phyloP scores from a whole-genome alignment of 257 asterid genomes.

The Solanum paucissectum region DNA sequence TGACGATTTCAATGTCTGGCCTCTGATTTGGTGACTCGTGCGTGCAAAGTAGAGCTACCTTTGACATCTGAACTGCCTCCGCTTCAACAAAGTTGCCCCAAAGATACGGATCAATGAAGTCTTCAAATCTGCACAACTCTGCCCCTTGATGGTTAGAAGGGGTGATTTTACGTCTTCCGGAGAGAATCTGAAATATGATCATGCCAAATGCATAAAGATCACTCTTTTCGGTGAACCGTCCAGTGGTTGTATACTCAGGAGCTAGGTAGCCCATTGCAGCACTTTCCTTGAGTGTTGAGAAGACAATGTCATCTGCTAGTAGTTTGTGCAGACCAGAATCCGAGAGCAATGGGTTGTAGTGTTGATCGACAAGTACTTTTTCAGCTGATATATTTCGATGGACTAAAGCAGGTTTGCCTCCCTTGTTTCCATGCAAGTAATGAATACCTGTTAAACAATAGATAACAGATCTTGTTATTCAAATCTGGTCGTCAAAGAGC shows the following conservation, averaged over 20 bases:
- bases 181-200: slow-evolving; percentile 83
- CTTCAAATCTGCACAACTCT: slow-evolving; percentile 52
- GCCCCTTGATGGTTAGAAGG: slow-evolving; percentile 66
- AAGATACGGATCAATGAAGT: slow-evolving; percentile 57
- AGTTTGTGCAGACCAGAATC: slow-evolving; percentile 77
- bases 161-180: slow-evolving; percentile 64
- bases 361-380: slow-evolving; percentile 68
- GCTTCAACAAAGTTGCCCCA: slow-evolving; percentile 50
- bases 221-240: slow-evolving; percentile 83
- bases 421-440: slow-evolving; percentile 58
- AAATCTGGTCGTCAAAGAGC: not conserved
- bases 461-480: not conserved
- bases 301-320: slow-evolving; percentile 77
- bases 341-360: slow-evolving; percentile 69
- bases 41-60: slow-evolving; percentile 77
- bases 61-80: slow-evolving; percentile 79
- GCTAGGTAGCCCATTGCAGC: slow-evolving; percentile 98
- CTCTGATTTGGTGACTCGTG: slow-evolving; percentile 56
- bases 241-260: slow-evolving; percentile 86
- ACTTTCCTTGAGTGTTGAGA: slow-evolving; percentile 73
- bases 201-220: slow-evolving; percentile 86
- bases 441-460: slow-evolving; percentile 43
- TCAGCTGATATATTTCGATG: slow-evolving; percentile 89
- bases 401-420: slow-evolving; percentile 46
- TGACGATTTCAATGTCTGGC: slow-evolving; percentile 52